Conservation (phyloP, 148 eudicot species). For the Mesembryanthemum crystallinum region DNA sequence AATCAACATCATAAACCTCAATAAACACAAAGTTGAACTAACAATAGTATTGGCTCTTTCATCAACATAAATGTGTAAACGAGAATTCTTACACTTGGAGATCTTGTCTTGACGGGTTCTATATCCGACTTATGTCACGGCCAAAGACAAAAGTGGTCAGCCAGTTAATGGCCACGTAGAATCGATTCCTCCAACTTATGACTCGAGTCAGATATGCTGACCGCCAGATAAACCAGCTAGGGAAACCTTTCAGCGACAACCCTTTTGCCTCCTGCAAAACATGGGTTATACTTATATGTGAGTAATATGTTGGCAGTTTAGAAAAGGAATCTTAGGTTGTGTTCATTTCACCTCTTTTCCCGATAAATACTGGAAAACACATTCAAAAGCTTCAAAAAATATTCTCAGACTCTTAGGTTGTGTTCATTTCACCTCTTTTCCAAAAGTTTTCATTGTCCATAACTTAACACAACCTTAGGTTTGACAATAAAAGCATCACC, state of each 20-base stretch:
- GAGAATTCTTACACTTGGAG: conserved; percentile 15
- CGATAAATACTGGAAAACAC: too few species aligned
- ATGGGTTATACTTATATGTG: neutral
- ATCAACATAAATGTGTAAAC: neutral
- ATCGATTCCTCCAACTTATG: conserved; percentile 93
- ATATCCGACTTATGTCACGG: conserved; percentile 88
- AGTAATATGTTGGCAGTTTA: conserved; percentile 3
- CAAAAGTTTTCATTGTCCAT: too few species aligned
- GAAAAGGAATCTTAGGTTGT: neutral
- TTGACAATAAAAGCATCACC: conserved; percentile 34
- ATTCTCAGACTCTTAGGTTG: neutral
- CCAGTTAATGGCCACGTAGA: conserved; percentile 94
- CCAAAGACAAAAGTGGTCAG: conserved; percentile 84
- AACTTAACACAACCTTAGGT: neutral
- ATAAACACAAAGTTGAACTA: neutral
- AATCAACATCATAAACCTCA: neutral
- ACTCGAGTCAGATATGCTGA: conserved; percentile 96
- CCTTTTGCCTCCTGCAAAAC: conserved; percentile 69
- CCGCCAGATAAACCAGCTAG: conserved; percentile 91
- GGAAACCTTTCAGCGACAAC: conserved; percentile 73
- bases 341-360: too few species aligned
- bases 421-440: too few species aligned
- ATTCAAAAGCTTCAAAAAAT: too few species aligned
- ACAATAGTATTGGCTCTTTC: neutral
- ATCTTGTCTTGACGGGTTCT: neutral